Conservation (phyloP, 176 grass and related monocot species). For the Sorghum bicolor region DNA sequence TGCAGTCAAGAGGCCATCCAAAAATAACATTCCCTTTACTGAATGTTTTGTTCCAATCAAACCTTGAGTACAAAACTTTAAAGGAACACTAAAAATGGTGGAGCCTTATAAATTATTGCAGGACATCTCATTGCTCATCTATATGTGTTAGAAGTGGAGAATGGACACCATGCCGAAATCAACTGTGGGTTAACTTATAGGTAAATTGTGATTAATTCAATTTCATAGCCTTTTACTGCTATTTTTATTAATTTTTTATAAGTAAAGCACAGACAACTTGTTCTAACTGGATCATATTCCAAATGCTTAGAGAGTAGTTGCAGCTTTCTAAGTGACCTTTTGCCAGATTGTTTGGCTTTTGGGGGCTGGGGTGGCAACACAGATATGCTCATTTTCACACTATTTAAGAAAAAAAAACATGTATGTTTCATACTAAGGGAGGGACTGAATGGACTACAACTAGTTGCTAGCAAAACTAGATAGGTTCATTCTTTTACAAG, state of each 20-base stretch:
- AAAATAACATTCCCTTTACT: not conserved
- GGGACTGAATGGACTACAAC: not conserved
- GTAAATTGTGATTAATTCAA: not conserved
- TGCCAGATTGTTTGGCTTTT: not conserved
- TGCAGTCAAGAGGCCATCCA: not conserved
- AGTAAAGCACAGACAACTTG: too few species aligned
- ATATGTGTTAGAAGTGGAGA: not conserved
- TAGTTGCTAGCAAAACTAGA: not conserved
- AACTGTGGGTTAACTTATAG: not conserved
- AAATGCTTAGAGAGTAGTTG: not conserved
- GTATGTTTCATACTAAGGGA: not conserved
- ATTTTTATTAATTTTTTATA: too few species aligned
- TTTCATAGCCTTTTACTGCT: not conserved
- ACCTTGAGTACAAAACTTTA: not conserved
- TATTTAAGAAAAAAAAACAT: not conserved
- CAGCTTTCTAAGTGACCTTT: not conserved
- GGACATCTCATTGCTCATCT: not conserved
- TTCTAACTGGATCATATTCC: not conserved
- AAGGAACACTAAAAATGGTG: not conserved
- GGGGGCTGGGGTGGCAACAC: not conserved
- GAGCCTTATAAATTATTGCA: not conserved
- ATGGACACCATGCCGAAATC: not conserved
- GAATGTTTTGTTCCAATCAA: not conserved
- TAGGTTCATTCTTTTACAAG: conserved; percentile 3
- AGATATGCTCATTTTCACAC: not conserved